Percentiles rank a stretch among this genome's conserved stretches.
Evolutionary conservation across 345 rosid species (phyloP).

Genomic region (thale cress (Arabidopsis thaliana)): DNA sequence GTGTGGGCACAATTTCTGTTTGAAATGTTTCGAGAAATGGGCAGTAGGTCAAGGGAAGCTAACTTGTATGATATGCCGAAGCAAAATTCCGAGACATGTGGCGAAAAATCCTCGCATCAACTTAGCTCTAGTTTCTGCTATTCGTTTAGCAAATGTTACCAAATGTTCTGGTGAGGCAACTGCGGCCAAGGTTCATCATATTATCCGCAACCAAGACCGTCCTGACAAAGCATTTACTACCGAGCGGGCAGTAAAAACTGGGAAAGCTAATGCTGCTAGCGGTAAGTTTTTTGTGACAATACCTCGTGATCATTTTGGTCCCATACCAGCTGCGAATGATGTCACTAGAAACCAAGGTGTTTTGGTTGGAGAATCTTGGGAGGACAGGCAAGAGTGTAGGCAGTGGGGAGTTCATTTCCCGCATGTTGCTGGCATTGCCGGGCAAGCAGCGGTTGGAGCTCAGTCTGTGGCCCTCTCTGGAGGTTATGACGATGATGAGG

Average conservation of each 20-base stretch:
- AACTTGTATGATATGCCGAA: constrained; percentile 65
- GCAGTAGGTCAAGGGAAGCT: constrained; percentile 52
- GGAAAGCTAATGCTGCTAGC: constrained; percentile 83
- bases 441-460: constrained; percentile 70
- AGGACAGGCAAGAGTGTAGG: constrained; percentile 63
- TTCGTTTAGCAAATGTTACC: constrained; percentile 61
- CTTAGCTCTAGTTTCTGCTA: constrained; percentile 56
- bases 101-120: constrained; percentile 69
- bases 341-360: constrained; percentile 69
- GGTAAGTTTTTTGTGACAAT: constrained; percentile 72
- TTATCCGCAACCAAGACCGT: constrained; percentile 54
- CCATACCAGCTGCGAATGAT: constrained; percentile 72
- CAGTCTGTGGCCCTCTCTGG: constrained; percentile 84
- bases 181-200: constrained; percentile 43
- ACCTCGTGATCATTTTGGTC: constrained; percentile 82
- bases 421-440: constrained; percentile 82
- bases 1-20: constrained; percentile 83
- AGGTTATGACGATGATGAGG: constrained; percentile 82
- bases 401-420: constrained; percentile 90
- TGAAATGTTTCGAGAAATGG: constrained; percentile 76
- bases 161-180: constrained; percentile 30
- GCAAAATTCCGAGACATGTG: constrained; percentile 49
- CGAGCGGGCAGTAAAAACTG: constrained; percentile 64
- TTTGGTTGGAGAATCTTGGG: constrained; percentile 77
- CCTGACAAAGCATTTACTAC: constrained; percentile 77